Evolutionary conservation across 306 rosid species (phyloP), one percentile per base, ranked within the genome.

Genomic region (Begonia peltatifolia): DNA sequence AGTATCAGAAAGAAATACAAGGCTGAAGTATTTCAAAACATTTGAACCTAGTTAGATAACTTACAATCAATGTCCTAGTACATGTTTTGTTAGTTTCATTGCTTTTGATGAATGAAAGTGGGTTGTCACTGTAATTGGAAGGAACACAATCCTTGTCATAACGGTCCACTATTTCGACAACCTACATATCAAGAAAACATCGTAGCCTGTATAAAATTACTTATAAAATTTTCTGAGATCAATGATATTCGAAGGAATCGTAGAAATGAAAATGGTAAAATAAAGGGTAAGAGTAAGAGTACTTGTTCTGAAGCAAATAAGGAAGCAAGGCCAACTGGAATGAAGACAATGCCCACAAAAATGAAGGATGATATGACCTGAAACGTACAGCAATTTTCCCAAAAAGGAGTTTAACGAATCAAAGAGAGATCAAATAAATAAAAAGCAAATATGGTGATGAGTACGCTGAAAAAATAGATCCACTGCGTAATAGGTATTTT

Each of bases 271-370:
- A 30, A 30, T 0, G 38, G 8, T 5, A 1, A 30, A 30, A 30
- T 7, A 30, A 30, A 30, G 9, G 6, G 9, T 30, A 2, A 30
- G 1, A 30, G 38, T 30, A 30, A 30, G 38, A 42, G 63, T 87
- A 84, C 96, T 30, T 58, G 66, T 52, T 79, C 78, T 16, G 94
- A 84, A 25, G 96, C 96, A 58, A 36, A 79, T 64, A 84, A 65
- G 46, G 96, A 68, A 60, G 78, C 75, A 47, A 87, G 71, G 15
- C 96, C 96, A 41, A 84, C 57, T 7, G 96, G 92, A 62, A 81
- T 62, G 69, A 87, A 87, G 60, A 87, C 0, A 36, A 77, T 43
- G 71, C 85, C 94, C 46, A 82, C 70, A 38, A 53, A n/a, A n/a
- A 74, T 60, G 53, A 84, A 88, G 14, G 72, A 63, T 46, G 76